Evolutionary conservation across 176 grass and related monocot species (phyloP), one percentile per base, ranked within the genome.

Genomic region (Musa acuminata): DNA sequence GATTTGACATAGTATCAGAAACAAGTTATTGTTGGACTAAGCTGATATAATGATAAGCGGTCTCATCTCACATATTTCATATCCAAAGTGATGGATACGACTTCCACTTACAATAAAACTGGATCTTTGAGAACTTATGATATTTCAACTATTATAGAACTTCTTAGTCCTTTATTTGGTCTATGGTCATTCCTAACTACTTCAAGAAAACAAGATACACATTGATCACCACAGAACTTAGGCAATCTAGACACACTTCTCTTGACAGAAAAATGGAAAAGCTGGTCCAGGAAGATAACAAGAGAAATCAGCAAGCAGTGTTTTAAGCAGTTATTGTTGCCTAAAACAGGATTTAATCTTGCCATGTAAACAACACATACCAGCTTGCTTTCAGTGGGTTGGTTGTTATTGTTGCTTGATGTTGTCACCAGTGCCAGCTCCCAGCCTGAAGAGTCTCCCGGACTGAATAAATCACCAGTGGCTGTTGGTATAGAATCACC

Each of bases 401-500:
- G 86, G 60, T 14, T 80, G 13, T 55, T 64, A 13, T 60, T 83
- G 76, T 10, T 82, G 63, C 12, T 80, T 51, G 51, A 82, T 20
- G 84, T 73, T 11, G 89, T 74, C 54, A 92, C 92, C 62, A 96
- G 62, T 11, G 92, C 89, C 53, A 92, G 66, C 82, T 96, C 89
- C 89, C 92, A 96, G 49, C 84, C 86, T 58, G 92, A 89, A 2
- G 89, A 87, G 76, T 84, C 82, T 67, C 79, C 66, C 0, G 71
- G 72, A 0, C 73, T 1, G 1, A 82, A 66, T 24, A 83, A 54
- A 8, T 82, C 75, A 14, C 79, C 52, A 64, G 72, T 20, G 12
- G 54, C 72, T 27, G 25, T 54, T 59, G 78, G 25, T 64, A 72
- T 80, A 27, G 78, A 85, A 69, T 66, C 70, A 57, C 80, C 77